These are phyloP conservation scores for Encephalitozoon intestinalis DNA, from an alignment of 371 early-diverging fungal species.

Conservation along the genomic window DNA sequence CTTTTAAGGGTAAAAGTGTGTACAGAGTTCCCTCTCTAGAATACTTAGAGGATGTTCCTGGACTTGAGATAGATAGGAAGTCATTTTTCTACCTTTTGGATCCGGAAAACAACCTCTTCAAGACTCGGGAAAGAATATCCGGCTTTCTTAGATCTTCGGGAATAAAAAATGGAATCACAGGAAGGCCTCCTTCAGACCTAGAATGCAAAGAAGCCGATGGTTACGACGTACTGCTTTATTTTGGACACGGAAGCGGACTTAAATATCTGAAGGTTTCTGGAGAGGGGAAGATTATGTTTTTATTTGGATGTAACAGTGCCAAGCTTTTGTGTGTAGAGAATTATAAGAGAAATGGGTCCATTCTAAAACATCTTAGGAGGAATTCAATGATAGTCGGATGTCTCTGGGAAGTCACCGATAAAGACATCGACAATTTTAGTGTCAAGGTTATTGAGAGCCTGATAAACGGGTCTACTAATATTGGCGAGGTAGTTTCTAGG, in stretches of 20 bases:
- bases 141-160: neutral
- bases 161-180: slow-evolving; percentile 16
- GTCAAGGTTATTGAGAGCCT: slow-evolving; percentile 63
- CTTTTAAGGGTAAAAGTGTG: neutral
- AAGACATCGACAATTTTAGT: slow-evolving; percentile 76
- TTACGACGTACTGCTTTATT: slow-evolving; percentile 63
- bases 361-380: slow-evolving; percentile 48
- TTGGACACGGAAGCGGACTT: slow-evolving; percentile 92
- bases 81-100: slow-evolving; percentile 51
- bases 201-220: slow-evolving; percentile 3
- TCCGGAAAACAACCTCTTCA: slow-evolving; percentile 51
- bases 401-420: slow-evolving; percentile 96
- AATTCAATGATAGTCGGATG: slow-evolving; percentile 79
- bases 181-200: neutral
- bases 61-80: neutral
- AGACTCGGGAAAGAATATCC: slow-evolving; percentile 35
- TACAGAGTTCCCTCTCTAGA: slow-evolving; percentile 36
- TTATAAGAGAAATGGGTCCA: slow-evolving; percentile 38
- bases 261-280: slow-evolving; percentile 64
- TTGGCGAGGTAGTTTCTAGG: slow-evolving; percentile 69
- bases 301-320: slow-evolving; percentile 59
- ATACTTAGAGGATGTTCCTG: neutral
- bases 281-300: slow-evolving; percentile 38
- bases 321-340: slow-evolving; percentile 38
- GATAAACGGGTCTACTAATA: slow-evolving; percentile 55